These are phyloP conservation scores for Phytopythium helicoides DNA, from an alignment of 352 stramenopile species.

Conservation along the genomic window DNA sequence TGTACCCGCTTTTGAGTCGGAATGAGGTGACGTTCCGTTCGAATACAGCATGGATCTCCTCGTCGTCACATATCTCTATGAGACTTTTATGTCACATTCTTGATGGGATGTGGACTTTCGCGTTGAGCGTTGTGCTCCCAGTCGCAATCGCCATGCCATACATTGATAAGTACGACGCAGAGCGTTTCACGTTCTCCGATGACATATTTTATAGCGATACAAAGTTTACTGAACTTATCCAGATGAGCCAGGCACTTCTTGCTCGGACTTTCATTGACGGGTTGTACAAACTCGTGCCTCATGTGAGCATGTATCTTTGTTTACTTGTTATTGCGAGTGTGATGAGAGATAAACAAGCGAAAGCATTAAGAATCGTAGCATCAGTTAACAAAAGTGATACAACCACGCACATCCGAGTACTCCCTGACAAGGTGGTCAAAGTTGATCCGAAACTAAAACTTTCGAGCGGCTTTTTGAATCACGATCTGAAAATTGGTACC, in stretches of 20 bases:
- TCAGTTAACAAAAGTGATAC: no score
- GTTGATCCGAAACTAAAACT: no score
- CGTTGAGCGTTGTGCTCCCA: constrained; percentile 9
- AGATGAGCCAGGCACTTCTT: constrained; percentile 41
- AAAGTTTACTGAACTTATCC: constrained; percentile 36
- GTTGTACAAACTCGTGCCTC: constrained; percentile 24
- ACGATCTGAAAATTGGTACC: no score
- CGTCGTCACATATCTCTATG: constrained; percentile 1
- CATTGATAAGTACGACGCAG: constrained; percentile 22
- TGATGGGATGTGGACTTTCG: constrained; percentile 1
- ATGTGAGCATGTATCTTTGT: constrained; percentile 32
- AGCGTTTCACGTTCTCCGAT: constrained; percentile 27
- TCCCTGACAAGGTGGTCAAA: no score
- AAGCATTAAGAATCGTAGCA: not conserved
- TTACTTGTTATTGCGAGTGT: constrained; percentile 21
- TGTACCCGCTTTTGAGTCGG: not conserved
- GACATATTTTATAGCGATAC: constrained; percentile 37
- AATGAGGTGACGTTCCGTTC: not conserved
- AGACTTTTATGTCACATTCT: constrained; percentile 13
- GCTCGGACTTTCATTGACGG: constrained; percentile 20
- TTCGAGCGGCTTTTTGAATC: no score
- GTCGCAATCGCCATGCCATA: constrained; percentile 14
- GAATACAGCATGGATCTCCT: no score
- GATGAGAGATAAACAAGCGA: not conserved
- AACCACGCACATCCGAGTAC: no score